Evolutionary conservation across 2,329 filamentous ascomycete species (phyloP), one percentile per base, ranked within the genome.

Genomic region (Cercospora berteroae): DNA sequence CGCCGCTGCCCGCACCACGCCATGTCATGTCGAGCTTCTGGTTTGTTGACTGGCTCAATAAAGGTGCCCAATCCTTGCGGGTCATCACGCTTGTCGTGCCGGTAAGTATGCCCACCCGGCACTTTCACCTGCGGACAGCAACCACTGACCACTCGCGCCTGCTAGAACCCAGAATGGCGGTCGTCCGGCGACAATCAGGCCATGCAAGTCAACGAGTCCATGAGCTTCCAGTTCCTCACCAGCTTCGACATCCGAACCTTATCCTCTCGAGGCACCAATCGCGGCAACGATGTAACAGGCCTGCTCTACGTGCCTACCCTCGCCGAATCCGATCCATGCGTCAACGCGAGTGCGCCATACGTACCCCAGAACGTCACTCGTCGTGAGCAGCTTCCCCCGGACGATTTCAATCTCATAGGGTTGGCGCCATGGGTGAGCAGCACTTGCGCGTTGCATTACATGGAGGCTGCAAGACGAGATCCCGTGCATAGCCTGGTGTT

Each of bases 281-380:
- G 83, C 44, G 87, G 89, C 70, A 86, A 86, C 64, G 82, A 87
- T 63, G 87, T 95, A 39, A 86, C 88, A 70, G 94, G 94, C 69
- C 86, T 97, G 16, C 85, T 98, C 66, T 98, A 95, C 78, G 90
- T 96, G 2, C 95, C 94, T 4, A 87, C 89, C 67, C 83, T 97
- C 48, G 77, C 42, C 12, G 13, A 75, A 10, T 77, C 83, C 65
- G 85, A 90, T 69, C 80, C 83, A 0, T 97, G 94, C 80, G 83
- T 84, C 75, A 81, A 87, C 16, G 79, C 86, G 57, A 87, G 90
- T 50, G 84, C 84, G 48, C 79, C 85, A n/a, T 88, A 90, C 72
- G 84, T 97, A 8, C 92, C 93, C 1, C 73, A 78, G 42, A 94
- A 95, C 77, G 92, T 88, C 64, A 96, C 92, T 12, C 87, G 90